Percentiles rank a stretch among this genome's conserved stretches.
phyloP scores from a whole-genome alignment of 257 asterid genomes.

The Ballota nigra region DNA sequence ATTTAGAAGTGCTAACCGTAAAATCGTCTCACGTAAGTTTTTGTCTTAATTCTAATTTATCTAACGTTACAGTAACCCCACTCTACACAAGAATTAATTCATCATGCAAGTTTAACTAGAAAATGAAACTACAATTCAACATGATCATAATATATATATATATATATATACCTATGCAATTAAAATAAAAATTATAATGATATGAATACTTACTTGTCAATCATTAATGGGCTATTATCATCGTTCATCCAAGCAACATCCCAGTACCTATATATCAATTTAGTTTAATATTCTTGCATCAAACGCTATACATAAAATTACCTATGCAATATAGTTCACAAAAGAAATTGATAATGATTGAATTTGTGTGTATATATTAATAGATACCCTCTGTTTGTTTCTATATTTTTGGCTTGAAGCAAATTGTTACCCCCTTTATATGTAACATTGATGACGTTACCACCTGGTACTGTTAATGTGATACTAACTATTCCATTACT shows the following conservation, averaged over 20 bases:
- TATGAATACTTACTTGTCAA: constrained; percentile 29
- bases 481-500: constrained; percentile 40
- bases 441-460: constrained; percentile 27
- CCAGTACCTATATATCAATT: constrained; percentile 44
- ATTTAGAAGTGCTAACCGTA: no score
- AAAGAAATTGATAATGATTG: neutral
- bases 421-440: constrained; percentile 47
- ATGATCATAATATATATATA: neutral
- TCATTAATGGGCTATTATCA: neutral
- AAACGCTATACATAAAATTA: no score
- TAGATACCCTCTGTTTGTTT: constrained; percentile 41
- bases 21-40: no score
- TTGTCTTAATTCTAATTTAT: no score
- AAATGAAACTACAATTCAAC: no score
- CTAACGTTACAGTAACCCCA: no score
- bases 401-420: constrained; percentile 23
- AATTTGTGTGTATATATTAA: neutral
- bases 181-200: neutral
- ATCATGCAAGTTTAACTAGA: no score
- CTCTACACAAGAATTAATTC: no score
- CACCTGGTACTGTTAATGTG: constrained; percentile 42
- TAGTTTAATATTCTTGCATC: neutral
- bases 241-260: constrained; percentile 38
- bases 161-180: no score
- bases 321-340: neutral